Evolutionary conservation across 169 alveolate species (phyloP), one percentile per base, ranked within the genome.

Genomic region (Plasmodium cynomolgi): DNA sequence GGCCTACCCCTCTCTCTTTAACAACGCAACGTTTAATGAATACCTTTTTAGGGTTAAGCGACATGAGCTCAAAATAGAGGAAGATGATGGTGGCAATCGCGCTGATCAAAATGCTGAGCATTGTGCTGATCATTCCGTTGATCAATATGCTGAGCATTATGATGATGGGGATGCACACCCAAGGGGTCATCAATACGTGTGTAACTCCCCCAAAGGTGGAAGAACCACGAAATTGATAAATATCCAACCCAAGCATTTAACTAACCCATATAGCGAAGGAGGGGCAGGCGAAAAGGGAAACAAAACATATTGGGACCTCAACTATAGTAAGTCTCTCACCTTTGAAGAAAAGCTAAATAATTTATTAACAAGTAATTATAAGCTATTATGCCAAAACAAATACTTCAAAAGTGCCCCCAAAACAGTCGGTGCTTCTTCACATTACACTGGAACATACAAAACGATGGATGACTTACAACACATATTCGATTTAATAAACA

Each of bases 291-390:
- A 81, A 81, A 8, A 20, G 23, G 74, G 68, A 81, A 8, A 2
- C 37, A 1, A 20, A 20, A 11, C 41, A 9, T 2, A 68, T 47
- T 11, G 23, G 33, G 23, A 41, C 34, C 17, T 20, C 4, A 31
- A 54, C 44, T 13, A 77, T 17, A 37, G 26, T 17, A 29, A 39
- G 13, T 3, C 15, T 26, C 58, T 41, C 29, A 80, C 33, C 75
- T 88, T 79, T 80, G 94, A 88, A 58, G 58, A 58, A 47, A 88
- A 80, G 7, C 47, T 88, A 79, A 88, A 80, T 44, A 58, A 88
- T 34, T 8, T 62, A 62, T 41, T 88, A 47, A 79, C 44, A n/a
- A 23, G 47, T 20, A 88, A 80, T 20, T 88, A 88, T 50, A 77
- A 79, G 50, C 23, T 29, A 39, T 58, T 88, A 31, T 68, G 74